Conservation (phyloP, 495 filamentous ascomycete genomes). For the Hypoxylon crocopeplum region DNA sequence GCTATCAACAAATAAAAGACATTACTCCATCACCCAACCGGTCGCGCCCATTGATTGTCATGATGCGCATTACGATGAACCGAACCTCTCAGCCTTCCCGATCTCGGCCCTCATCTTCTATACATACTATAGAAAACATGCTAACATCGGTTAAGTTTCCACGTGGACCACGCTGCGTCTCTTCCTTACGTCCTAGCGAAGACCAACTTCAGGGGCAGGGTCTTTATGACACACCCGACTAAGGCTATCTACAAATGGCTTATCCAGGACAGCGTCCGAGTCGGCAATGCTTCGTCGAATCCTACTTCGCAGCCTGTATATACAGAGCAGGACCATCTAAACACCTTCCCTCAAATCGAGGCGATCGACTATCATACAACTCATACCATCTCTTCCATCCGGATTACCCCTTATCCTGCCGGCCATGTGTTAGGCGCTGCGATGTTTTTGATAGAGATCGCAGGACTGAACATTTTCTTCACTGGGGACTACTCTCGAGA, state of each 20-base stretch:
- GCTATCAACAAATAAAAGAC: constrained; percentile 44
- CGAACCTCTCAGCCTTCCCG: background rate
- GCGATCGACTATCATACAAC: constrained; percentile 98
- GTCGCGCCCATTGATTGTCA: constrained; percentile 27
- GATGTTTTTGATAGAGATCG: constrained; percentile 97
- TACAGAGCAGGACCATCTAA: constrained; percentile 91
- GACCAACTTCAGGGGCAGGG: constrained; percentile 93
- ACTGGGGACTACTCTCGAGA: constrained; percentile 97
- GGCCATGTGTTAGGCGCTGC: constrained; percentile 97
- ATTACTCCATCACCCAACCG: constrained; percentile 32
- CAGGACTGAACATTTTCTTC: constrained; percentile 93
- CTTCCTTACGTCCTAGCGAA: constrained; percentile 96
- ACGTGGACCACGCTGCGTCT: constrained; percentile 95
- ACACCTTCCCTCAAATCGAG: constrained; percentile 91
- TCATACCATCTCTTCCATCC: constrained; percentile 93
- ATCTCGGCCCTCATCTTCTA: constrained; percentile 6
- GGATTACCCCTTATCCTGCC: constrained; percentile 94
- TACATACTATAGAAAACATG: constrained; percentile 23
- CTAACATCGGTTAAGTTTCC: constrained; percentile 72
- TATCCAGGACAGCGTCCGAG: constrained; percentile 93
- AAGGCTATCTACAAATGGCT: constrained; percentile 99
- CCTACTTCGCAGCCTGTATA: constrained; percentile 79
- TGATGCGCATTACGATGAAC: constrained; percentile 21
- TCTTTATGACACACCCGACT: constrained; percentile 99
- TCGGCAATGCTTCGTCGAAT: constrained; percentile 80